A percentile compares a stretch with the other conserved stretches of the same genome.
These are phyloP conservation scores for Chrysosphaeria jannelii DNA, from an alignment of 2,329 filamentous ascomycete genomes.

Conservation along the genomic window DNA sequence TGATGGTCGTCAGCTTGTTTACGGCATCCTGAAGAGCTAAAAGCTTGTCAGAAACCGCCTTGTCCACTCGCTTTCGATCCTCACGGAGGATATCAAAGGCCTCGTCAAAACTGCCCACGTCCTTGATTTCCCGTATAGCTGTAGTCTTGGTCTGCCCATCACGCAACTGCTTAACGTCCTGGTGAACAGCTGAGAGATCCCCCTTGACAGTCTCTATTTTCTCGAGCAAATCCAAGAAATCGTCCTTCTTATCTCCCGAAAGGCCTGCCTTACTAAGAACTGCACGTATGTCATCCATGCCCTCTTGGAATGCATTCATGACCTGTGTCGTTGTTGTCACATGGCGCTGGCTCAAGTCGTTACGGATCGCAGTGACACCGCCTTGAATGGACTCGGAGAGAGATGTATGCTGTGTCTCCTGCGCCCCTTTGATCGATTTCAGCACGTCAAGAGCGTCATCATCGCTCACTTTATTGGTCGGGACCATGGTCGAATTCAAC, in stretches of 20 bases:
- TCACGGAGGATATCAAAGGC: constrained; percentile 1
- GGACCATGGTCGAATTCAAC: constrained; percentile 38
- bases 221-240: constrained; percentile 67
- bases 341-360: constrained; percentile 37
- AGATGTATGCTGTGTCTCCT: too few relatives aligned
- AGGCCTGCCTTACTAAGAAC: constrained; percentile 55
- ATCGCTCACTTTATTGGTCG: constrained; percentile 24
- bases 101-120: constrained; percentile 42
- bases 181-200: constrained; percentile 45
- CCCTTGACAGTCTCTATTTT: too few relatives aligned
- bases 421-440: too few relatives aligned
- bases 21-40: constrained; percentile 5
- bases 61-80: constrained; percentile 6
- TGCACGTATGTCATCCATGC: constrained; percentile 43
- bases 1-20: constrained; percentile 7
- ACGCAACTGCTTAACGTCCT: constrained; percentile 54
- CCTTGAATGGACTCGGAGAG: constrained; percentile 36
- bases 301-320: constrained; percentile 68
- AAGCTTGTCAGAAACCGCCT: constrained; percentile 19
- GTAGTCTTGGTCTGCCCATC: constrained; percentile 14
- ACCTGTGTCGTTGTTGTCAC: constrained; percentile 56
- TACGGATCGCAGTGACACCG: constrained; percentile 44
- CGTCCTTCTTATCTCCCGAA: constrained; percentile 60
- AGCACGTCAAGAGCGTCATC: too few relatives aligned
- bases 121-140: constrained; percentile 43